These are phyloP conservation scores for Penicillium maclennaniae DNA, from an alignment of 495 filamentous ascomycete genomes.

Conservation along the genomic window DNA sequence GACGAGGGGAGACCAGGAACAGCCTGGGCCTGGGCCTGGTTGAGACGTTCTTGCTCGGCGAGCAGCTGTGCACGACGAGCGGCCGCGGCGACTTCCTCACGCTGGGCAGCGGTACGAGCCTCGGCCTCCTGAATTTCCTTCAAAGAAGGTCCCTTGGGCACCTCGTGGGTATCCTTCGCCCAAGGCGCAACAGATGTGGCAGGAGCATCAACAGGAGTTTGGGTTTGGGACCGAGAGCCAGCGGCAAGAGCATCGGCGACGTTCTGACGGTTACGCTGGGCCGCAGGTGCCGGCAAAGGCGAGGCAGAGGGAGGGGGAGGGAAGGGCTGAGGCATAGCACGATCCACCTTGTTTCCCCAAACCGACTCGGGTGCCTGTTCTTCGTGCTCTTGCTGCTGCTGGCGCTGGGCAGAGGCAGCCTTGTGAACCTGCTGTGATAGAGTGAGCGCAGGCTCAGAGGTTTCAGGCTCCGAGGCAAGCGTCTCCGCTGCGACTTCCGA, in stretches of 20 bases:
- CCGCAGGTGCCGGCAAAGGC: constrained; percentile 79
- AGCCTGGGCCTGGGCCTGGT: constrained; percentile 55
- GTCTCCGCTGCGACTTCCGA: constrained; percentile 19
- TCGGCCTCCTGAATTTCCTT: constrained; percentile 97
- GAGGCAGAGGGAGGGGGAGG: constrained; percentile 69
- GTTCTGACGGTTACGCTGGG: constrained; percentile 77
- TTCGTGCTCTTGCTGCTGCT: constrained; percentile 48
- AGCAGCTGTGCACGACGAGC: constrained; percentile 67
- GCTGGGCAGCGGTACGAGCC: constrained; percentile 87
- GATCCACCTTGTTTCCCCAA: constrained; percentile 54
- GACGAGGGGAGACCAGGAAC: constrained; percentile 78
- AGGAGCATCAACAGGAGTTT: constrained; percentile 62
- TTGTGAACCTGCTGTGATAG: constrained; percentile 87
- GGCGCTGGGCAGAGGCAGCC: constrained; percentile 62
- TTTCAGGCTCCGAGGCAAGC: constrained; percentile 18
- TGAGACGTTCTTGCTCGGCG: constrained; percentile 74
- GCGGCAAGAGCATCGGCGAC: constrained; percentile 75
- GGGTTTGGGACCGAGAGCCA: constrained; percentile 67
- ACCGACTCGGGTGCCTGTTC: constrained; percentile 54
- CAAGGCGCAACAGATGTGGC: constrained; percentile 80
- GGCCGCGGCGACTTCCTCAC: constrained; percentile 77
- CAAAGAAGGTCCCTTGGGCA: constrained; percentile 83
- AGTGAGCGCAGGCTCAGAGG: constrained; percentile 49
- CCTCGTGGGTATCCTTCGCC: constrained; percentile 79
- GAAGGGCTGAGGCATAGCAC: constrained; percentile 72